A percentile compares a stretch with the other conserved stretches of the same genome.
These are phyloP conservation scores for Scenedesmus sp. DNA, from an alignment of 163 green algal genomes.

Conservation along the genomic window DNA sequence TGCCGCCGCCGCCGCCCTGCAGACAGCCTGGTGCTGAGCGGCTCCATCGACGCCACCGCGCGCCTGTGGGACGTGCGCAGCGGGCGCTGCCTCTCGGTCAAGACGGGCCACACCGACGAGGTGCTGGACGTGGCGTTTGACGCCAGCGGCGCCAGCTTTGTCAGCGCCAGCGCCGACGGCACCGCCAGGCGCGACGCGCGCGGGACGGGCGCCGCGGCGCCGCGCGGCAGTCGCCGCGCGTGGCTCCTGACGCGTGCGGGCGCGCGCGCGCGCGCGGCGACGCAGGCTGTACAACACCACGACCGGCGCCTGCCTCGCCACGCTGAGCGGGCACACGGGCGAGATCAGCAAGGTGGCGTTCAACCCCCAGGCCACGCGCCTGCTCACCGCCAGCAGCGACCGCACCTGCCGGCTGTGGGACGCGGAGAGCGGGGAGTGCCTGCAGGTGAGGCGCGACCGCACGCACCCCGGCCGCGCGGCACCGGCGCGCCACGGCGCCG, in stretches of 20 bases:
- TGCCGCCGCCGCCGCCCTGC: neutral
- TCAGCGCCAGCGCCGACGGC: constrained; percentile 69
- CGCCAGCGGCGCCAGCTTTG: constrained; percentile 63
- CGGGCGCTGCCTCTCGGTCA: constrained; percentile 57
- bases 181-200: constrained; percentile 58
- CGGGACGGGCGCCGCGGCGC: too few species aligned
- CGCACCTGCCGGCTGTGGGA: constrained; percentile 78
- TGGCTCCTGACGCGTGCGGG: too few species aligned
- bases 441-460: constrained; percentile 51
- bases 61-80: constrained; percentile 67
- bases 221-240: too few species aligned
- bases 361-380: constrained; percentile 70
- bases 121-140: constrained; percentile 82
- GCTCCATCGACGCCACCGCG: constrained; percentile 72
- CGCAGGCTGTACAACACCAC: constrained; percentile 64
- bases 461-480: too few species aligned
- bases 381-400: constrained; percentile 75
- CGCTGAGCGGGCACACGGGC: constrained; percentile 70
- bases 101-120: constrained; percentile 60
- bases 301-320: constrained; percentile 64
- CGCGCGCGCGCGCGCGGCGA: too few species aligned
- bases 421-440: constrained; percentile 69
- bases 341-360: constrained; percentile 82
- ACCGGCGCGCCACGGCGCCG: too few species aligned
- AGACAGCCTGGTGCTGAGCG: constrained; percentile 66